Base-by-base conservation (phyloP, 2,329 filamentous ascomycete species). In the Ciborinia camelliae region DNA sequence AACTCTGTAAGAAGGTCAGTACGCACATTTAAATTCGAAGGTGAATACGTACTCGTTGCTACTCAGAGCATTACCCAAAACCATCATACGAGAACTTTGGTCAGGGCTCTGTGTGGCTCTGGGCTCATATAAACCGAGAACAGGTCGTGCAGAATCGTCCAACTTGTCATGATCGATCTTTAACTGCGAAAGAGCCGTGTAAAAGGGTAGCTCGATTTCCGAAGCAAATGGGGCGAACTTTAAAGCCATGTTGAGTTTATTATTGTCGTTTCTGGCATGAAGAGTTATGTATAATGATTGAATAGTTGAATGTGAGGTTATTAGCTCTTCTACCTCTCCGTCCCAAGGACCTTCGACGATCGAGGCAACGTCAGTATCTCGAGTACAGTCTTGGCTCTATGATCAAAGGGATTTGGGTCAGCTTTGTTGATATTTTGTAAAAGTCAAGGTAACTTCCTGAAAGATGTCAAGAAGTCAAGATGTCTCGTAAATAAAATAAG, bases 161-260 rank as follows among this genome's bases (percentile, higher is more conserved):
- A 99, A 90, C 79, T 93, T 97, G 80, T 97, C 95, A 83, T 96
- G 89, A 76, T 98, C 92, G 75, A 99, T 92, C 79, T 99, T 99
- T 70, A 90, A 90, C 7, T 89, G 87, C 66, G 96, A 95, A n/a
- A 99, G 85, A 6, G 92, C 89, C 53, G 91, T 90, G 76, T 97
- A 99, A 78, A 99, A 99, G 52, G 92, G 91, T 51, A 98, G 83
- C 76, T 99, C 95, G 74, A 98, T 92, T 79, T 97, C 92, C 57
- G 94, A 97, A 48, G 89, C 86, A 81, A 97, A 98, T 0, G 94
- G 89, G 67, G 92, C 91, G 78, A 93, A 99, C 80, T 89, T 86
- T 76, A 91, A 81, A 64, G 74, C 72, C 74, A 74, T 73, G 10
- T 52, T 15, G 26, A 59, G 10, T 8, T 23, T 50, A 26, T 47